Evolutionary conservation across 495 filamentous ascomycete species (phyloP), one percentile per base, ranked within the genome.

Genomic region (Xylaria palmicola): DNA sequence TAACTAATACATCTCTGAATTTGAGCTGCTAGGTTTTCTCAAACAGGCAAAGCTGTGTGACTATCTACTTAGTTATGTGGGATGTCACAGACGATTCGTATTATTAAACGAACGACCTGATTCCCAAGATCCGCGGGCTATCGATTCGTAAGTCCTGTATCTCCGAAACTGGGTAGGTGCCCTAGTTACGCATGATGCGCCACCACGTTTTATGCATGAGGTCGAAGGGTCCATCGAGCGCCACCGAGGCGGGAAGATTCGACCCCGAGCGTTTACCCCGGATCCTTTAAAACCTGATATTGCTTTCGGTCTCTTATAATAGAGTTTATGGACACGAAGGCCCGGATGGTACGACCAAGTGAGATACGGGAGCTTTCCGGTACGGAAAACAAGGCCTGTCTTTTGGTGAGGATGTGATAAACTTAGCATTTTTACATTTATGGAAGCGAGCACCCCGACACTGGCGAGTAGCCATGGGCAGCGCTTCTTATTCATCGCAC

Each of bases 341-440:
- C 7, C 5, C 26, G 29, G 12, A 37, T 17, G 4, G 15, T 36
- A 52, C 20, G 19, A 24, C n/a, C 19, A 6, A 32, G 13, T 6
- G 29, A 13, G 6, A n/a, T 39, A 17, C 27, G 22, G 0, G 30
- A 49, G 10, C 34, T 1, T 10, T 3, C 17, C 49, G 27, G 24
- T 17, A 24, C 32, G 5, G 12, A 32, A 24, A 20, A 10, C 36
- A 22, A 13, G 29, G 9, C n/a, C 17, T 6, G 29, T 7, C 29
- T 52, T 37, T 17, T 32, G 15, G 22, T 15, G 0, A 8, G 13
- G 19, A 15, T 10, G 15, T 2, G 32, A 26, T 4, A 6, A 15
- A 34, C 39, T 17, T n/a, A n/a, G 37, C 13, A n/a, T 36, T 12
- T 12, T 47, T 56, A 47, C 29, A 56, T 56, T 56, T 36, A 47